Evolutionary conservation across 2,329 filamentous ascomycete species (phyloP).

Genomic region (Phialophora macrospora): DNA sequence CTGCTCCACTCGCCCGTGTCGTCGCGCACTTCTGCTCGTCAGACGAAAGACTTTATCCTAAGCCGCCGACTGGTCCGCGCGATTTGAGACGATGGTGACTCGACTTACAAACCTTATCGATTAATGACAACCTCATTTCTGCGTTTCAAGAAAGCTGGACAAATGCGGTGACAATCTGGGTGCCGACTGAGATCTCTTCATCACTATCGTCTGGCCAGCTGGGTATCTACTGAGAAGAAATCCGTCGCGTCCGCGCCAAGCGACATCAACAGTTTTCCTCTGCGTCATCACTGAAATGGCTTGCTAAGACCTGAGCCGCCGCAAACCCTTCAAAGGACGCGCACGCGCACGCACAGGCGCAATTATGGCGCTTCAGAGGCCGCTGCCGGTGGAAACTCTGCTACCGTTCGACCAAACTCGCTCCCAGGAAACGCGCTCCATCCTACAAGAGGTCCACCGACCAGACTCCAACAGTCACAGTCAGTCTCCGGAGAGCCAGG

Average conservation of each 20-base stretch:
- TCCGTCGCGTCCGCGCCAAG: background rate
- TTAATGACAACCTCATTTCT: background rate
- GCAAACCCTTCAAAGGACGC: background rate
- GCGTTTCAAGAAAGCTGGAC: background rate
- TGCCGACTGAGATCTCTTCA: background rate
- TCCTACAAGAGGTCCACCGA: constrained; percentile 13
- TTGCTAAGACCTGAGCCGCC: background rate
- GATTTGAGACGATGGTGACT: background rate
- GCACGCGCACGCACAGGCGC: background rate
- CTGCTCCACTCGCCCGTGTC: too few species aligned
- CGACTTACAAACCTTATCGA: background rate
- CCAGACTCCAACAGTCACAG: constrained; percentile 18
- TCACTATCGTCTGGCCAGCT: background rate
- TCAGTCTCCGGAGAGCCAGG: constrained; percentile 29
- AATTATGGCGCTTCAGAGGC: constrained; percentile 11
- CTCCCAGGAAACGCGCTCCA: constrained; percentile 19
- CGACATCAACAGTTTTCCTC: background rate
- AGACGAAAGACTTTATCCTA: background rate
- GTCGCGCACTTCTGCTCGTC: background rate
- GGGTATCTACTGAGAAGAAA: background rate
- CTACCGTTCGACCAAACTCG: constrained; percentile 25
- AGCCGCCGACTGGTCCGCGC: background rate
- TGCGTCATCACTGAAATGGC: constrained; percentile 1
- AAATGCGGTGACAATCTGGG: background rate
- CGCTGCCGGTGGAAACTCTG: constrained; percentile 22